Conservation (phyloP, 2,329 filamentous ascomycete species). For the Stagonosporopsis rhizophila region DNA sequence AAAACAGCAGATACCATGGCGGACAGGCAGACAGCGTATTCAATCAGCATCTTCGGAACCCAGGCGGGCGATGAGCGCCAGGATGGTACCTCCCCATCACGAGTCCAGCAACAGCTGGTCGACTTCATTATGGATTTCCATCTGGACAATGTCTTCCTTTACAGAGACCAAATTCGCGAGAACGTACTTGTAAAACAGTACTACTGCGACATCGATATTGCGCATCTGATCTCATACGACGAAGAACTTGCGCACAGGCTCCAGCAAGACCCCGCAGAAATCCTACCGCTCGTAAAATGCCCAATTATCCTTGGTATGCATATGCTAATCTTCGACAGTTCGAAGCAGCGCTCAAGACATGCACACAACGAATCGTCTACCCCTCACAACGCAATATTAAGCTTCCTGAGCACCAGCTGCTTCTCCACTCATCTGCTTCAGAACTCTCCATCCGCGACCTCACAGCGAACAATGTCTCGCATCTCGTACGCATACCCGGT, state of each 20-base stretch:
- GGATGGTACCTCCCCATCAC: constrained; percentile 43
- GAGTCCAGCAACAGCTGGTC: constrained; percentile 78
- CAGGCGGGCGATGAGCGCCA: constrained; percentile 44
- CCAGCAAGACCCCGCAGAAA: constrained; percentile 86
- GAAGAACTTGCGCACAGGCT: constrained; percentile 92
- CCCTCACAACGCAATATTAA: constrained; percentile 71
- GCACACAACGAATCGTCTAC: constrained; percentile 92
- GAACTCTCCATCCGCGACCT: constrained; percentile 93
- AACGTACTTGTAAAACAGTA: constrained; percentile 94
- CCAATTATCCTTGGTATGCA: background rate
- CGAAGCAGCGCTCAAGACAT: constrained; percentile 86
- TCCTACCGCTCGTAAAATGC: constrained; percentile 82
- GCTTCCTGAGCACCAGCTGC: constrained; percentile 90
- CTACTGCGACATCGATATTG: constrained; percentile 95
- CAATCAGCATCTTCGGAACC: constrained; percentile 76
- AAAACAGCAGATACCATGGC: constrained; percentile 34
- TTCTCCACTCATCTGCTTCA: constrained; percentile 89
- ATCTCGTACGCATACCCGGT: constrained; percentile 94
- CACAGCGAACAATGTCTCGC: constrained; percentile 89
- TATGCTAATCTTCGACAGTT: constrained; percentile 66
- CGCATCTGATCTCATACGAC: constrained; percentile 93
- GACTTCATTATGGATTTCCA: constrained; percentile 94
- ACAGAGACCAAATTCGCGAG: constrained; percentile 93
- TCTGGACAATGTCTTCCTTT: constrained; percentile 92
- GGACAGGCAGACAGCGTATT: constrained; percentile 86